Conservation (phyloP, 169 alveolate genomes). For the Eimeria maxima region DNA sequence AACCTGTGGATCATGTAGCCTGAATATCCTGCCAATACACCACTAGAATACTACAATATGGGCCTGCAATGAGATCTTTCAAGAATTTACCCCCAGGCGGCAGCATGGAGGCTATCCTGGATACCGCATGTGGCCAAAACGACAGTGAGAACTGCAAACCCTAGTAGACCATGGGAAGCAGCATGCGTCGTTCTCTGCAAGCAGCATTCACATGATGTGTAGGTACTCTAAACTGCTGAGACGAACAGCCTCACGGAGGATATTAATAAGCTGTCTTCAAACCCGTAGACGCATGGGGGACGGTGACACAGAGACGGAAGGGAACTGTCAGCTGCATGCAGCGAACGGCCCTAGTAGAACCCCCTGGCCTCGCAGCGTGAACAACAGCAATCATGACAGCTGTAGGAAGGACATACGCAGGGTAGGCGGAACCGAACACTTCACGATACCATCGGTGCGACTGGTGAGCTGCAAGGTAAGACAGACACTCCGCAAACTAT, state of each 20-base stretch:
- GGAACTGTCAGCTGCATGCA: conserved; percentile 1
- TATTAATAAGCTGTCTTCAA: neutral
- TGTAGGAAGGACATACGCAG: conserved; percentile 81
- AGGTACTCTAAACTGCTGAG: neutral
- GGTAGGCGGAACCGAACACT: conserved; percentile 82
- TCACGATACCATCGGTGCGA: conserved; percentile 85
- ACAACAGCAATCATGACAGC: conserved; percentile 20
- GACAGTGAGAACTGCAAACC: neutral
- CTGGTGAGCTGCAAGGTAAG: conserved; percentile 78
- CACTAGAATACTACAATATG: neutral
- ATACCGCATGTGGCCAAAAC: neutral
- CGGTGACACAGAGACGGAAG: neutral
- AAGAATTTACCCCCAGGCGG: neutral
- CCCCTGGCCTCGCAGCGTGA: neutral
- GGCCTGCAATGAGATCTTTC: neutral
- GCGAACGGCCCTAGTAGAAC: neutral
- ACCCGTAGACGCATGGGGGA: neutral
- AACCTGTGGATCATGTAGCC: neutral
- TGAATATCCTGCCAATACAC: neutral
- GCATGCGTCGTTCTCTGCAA: conserved; percentile 58
- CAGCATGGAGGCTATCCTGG: neutral
- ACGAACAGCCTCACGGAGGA: no score
- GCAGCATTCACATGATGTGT: conserved; percentile 22
- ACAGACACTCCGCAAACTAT: neutral
- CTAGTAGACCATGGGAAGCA: conserved; percentile 27